These are phyloP conservation scores for Fistulifera solaris DNA, from an alignment of 108 stramenopile species.

Conservation along the genomic window DNA sequence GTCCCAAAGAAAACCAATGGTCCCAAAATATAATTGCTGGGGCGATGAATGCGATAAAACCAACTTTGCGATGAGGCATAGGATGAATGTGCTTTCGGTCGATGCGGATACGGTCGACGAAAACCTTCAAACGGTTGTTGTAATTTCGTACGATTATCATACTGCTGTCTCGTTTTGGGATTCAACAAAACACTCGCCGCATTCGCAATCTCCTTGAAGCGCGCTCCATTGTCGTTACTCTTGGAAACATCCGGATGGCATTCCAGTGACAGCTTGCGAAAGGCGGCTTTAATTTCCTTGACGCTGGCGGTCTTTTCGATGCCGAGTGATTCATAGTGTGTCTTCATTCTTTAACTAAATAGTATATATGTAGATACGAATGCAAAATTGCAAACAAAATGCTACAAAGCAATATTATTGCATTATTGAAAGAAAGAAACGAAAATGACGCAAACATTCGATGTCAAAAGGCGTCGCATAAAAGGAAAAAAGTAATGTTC, in stretches of 20 bases:
- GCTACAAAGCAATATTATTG: no score
- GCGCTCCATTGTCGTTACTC: conserved; percentile 23
- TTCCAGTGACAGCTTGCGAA: conserved; percentile 82
- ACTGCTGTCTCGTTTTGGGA: conserved; percentile 33
- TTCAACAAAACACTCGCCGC: conserved; percentile 59
- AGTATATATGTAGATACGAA: background rate
- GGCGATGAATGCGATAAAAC: conserved; percentile 11
- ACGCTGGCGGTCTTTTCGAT: conserved; percentile 50
- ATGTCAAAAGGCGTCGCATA: no score
- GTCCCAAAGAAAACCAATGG: background rate
- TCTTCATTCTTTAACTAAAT: background rate
- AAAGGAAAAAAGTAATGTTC: no score
- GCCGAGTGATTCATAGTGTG: conserved; percentile 78
- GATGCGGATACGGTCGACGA: background rate
- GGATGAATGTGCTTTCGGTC: background rate
- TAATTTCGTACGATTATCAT: conserved; percentile 25
- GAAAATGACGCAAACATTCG: no score
- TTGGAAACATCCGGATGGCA: conserved; percentile 85
- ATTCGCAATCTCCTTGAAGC: conserved; percentile 68
- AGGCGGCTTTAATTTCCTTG: conserved; percentile 87
- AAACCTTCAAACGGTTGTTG: background rate
- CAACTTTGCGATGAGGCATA: no score
- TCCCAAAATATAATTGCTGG: conserved; percentile 19
- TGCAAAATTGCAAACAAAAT: no score
- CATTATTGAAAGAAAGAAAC: no score